A percentile compares a stretch with the other conserved stretches of the same genome.
These are phyloP conservation scores for Calocybe cyanea DNA, from an alignment of 768 basidiomycete species.

Conservation along the genomic window DNA sequence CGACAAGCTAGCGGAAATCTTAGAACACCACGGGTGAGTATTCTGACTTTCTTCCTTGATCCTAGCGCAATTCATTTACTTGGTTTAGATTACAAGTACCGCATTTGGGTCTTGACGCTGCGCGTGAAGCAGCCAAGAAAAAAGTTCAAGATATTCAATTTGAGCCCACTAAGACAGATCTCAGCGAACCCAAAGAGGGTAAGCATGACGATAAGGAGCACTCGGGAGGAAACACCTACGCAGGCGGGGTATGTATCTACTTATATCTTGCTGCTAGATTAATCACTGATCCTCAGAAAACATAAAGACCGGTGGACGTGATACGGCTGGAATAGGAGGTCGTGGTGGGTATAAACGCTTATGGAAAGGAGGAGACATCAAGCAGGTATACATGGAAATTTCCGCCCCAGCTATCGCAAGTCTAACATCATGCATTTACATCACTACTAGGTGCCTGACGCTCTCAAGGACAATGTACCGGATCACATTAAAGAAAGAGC, in stretches of 20 bases:
- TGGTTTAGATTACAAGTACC: conserved; percentile 44
- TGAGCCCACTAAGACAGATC: conserved; percentile 48
- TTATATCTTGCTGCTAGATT: background rate
- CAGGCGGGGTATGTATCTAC: conserved; percentile 49
- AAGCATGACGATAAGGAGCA: conserved; percentile 62
- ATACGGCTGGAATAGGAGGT: conserved; percentile 65
- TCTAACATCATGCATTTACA: background rate
- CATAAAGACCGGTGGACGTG: conserved; percentile 56
- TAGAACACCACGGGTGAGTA: conserved; percentile 56
- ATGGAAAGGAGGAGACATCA: conserved; percentile 60
- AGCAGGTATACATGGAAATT: conserved; percentile 43
- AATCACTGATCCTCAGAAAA: too few species aligned
- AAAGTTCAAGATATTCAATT: conserved; percentile 55
- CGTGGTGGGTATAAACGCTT: conserved; percentile 65
- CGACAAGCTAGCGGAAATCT: conserved; percentile 53
- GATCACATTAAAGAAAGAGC: conserved; percentile 60
- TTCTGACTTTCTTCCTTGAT: background rate
- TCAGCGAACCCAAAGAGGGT: conserved; percentile 57
- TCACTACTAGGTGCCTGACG: conserved; percentile 43
- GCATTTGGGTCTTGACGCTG: conserved; percentile 52
- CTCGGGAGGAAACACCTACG: conserved; percentile 59
- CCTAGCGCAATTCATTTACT: background rate
- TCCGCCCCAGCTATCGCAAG: background rate
- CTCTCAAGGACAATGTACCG: conserved; percentile 54
- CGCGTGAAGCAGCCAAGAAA: conserved; percentile 48